Percentiles rank a stretch among this genome's conserved stretches.
Evolutionary conservation across 2,329 filamentous ascomycete genomes (phyloP).

Genomic region (Fusarium floridanum): DNA sequence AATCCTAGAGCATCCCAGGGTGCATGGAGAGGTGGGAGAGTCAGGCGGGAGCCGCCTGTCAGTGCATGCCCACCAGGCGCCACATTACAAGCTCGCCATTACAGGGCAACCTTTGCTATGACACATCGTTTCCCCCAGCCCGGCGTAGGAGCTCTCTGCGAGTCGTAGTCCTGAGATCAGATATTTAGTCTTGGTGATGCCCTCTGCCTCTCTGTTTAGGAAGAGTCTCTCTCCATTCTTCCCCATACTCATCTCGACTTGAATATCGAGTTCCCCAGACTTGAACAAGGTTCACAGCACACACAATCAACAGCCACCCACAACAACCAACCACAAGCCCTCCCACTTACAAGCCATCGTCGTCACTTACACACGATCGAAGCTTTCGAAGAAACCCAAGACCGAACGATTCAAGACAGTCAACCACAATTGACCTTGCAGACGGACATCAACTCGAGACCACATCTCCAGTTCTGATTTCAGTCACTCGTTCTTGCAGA

Average conservation of each 20-base stretch:
- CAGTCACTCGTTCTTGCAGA: conserved; percentile 12
- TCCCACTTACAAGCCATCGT: conserved; percentile 22
- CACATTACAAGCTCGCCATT: conserved; percentile 48
- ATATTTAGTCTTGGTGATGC: conserved; percentile 46
- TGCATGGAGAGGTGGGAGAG: conserved; percentile 37
- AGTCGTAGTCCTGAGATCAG: conserved; percentile 33
- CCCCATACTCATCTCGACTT: conserved; percentile 29
- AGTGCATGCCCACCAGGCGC: conserved; percentile 40
- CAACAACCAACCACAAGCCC: conserved; percentile 14
- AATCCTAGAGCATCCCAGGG: conserved; percentile 21
- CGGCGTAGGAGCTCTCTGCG: conserved; percentile 32
- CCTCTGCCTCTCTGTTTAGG: conserved; percentile 37
- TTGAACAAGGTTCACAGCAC: conserved; percentile 24
- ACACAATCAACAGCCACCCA: conserved; percentile 19
- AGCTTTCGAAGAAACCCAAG: conserved; percentile 17
- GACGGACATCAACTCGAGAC: conserved; percentile 5
- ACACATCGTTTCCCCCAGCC: conserved; percentile 45
- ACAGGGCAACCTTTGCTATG: conserved; percentile 45
- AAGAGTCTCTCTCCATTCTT: conserved; percentile 40
- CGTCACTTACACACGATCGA: conserved; percentile 11
- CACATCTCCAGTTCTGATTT: neutral
- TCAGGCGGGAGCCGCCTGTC: conserved; percentile 44
- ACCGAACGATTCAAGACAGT: conserved; percentile 11
- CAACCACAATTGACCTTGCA: conserved; percentile 26
- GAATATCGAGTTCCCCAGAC: conserved; percentile 37